Evolutionary conservation across 1,284 basidiomycete species (phyloP).

Genomic region (Sporisorium scitamineum): DNA sequence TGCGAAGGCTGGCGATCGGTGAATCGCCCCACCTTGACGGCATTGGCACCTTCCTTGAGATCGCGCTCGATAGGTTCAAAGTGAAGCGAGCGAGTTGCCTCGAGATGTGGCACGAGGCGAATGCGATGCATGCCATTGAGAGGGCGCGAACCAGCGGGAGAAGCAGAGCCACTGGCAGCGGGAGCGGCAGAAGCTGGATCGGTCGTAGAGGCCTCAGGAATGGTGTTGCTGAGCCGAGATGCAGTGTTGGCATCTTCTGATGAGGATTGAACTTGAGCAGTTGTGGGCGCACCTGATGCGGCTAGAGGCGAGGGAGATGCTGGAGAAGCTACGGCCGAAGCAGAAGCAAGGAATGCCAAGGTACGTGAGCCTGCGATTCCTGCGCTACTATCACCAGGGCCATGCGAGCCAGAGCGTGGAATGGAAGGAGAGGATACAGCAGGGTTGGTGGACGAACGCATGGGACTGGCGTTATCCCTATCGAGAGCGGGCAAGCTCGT

Average conservation of each 20-base stretch:
- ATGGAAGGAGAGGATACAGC: conserved; percentile 13
- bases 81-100: conserved; percentile 85
- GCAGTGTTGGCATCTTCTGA: conserved; percentile 11
- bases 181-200: conserved; percentile 12
- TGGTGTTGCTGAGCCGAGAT: neutral
- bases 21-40: conserved; percentile 90
- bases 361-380: conserved; percentile 20
- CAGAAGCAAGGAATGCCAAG: conserved; percentile 15
- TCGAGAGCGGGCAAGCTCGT: conserved; percentile 32
- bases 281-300: neutral
- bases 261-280: neutral
- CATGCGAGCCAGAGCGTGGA: conserved; percentile 29
- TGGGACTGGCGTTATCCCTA: conserved; percentile 20
- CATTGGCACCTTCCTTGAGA: conserved; percentile 72
- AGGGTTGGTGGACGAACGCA: conserved; percentile 11
- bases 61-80: conserved; percentile 94
- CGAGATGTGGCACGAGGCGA: conserved; percentile 92
- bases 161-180: neutral
- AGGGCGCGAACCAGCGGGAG: conserved; percentile 19
- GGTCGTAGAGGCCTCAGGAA: conserved; percentile 7
- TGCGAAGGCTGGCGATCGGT: conserved; percentile 74
- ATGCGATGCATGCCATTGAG: conserved; percentile 71
- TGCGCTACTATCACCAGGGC: conserved; percentile 5
- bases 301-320: conserved; percentile 5
- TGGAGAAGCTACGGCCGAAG: conserved; percentile 5